phyloP scores from a whole-genome alignment of 805 yeast genomes.

The Candida boidinii region DNA sequence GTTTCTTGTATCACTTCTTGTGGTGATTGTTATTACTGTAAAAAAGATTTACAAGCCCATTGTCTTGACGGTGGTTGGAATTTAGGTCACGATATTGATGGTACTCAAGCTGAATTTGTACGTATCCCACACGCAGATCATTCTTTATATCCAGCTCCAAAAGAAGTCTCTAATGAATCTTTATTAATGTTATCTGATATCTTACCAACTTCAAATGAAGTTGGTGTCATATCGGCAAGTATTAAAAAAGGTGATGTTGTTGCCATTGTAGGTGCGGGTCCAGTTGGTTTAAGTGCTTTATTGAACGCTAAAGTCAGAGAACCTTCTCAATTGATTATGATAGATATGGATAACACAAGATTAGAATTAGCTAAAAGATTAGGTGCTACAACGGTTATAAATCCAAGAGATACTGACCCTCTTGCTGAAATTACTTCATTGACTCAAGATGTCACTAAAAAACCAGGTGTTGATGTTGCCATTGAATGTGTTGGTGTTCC shows the following conservation, averaged over 20 bases:
- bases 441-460: slow-evolving; percentile 18
- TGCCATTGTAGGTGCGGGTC: slow-evolving; percentile 61
- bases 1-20: slow-evolving; percentile 63
- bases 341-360: slow-evolving; percentile 53
- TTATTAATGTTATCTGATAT: slow-evolving; percentile 56
- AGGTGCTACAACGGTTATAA: slow-evolving; percentile 52
- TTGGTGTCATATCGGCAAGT: slow-evolving; percentile 51
- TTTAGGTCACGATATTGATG: slow-evolving; percentile 51
- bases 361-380: slow-evolving; percentile 46
- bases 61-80: slow-evolving; percentile 49
- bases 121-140: slow-evolving; percentile 43
- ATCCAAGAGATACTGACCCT: slow-evolving; percentile 38
- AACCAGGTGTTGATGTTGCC: slow-evolving; percentile 54
- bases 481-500: slow-evolving; percentile 62
- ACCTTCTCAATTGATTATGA: slow-evolving; percentile 47
- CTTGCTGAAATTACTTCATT: slow-evolving; percentile 28
- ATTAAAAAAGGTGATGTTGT: slow-evolving; percentile 48
- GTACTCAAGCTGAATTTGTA: slow-evolving; percentile 58
- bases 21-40: slow-evolving; percentile 48
- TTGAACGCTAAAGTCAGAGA: slow-evolving; percentile 44
- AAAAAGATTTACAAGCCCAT: slow-evolving; percentile 49
- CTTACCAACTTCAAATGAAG: slow-evolving; percentile 60
- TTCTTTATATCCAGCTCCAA: slow-evolving; percentile 27
- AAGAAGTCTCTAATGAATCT: slow-evolving; percentile 30
- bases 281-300: slow-evolving; percentile 59